Conservation (phyloP, 2,329 filamentous ascomycete species). For the Ampelomyces quisqualis region DNA sequence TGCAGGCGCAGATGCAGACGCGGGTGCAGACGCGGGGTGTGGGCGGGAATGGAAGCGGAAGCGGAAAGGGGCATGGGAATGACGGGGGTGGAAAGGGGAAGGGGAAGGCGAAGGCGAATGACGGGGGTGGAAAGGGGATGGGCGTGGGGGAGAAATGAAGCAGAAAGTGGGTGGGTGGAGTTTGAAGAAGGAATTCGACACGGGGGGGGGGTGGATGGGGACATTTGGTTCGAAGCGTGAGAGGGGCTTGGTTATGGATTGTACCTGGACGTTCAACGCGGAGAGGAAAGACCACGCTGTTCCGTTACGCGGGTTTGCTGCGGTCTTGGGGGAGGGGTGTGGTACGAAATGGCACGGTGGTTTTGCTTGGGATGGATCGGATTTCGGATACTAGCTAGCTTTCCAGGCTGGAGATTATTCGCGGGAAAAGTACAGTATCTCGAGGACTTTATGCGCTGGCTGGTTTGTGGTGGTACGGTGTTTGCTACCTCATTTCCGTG, state of each 20-base stretch:
- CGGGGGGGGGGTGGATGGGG: too few relatives aligned
- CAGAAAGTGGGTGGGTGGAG: neutral
- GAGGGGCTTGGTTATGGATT: too few relatives aligned
- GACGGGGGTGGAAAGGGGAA: neutral
- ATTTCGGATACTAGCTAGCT: neutral
- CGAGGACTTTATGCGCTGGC: neutral
- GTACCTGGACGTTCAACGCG: too few relatives aligned
- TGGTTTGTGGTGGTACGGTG: neutral
- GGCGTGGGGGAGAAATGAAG: neutral
- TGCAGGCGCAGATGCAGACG: constrained; percentile 8
- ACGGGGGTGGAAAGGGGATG: neutral
- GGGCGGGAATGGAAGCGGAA: neutral
- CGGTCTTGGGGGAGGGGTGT: neutral
- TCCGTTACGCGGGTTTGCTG: neutral
- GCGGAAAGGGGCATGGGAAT: too few relatives aligned
- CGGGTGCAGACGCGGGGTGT: too few relatives aligned
- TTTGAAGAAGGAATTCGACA: too few relatives aligned
- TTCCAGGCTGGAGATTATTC: neutral
- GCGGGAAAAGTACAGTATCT: neutral
- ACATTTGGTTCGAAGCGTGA: too few relatives aligned
- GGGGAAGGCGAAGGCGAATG: neutral
- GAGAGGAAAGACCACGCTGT: too few relatives aligned
- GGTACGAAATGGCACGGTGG: neutral
- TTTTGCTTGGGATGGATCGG: too few relatives aligned
- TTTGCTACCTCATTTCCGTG: neutral